Conservation (phyloP, 345 rosid genomes). For the Pseudoturritis turrita region DNA sequence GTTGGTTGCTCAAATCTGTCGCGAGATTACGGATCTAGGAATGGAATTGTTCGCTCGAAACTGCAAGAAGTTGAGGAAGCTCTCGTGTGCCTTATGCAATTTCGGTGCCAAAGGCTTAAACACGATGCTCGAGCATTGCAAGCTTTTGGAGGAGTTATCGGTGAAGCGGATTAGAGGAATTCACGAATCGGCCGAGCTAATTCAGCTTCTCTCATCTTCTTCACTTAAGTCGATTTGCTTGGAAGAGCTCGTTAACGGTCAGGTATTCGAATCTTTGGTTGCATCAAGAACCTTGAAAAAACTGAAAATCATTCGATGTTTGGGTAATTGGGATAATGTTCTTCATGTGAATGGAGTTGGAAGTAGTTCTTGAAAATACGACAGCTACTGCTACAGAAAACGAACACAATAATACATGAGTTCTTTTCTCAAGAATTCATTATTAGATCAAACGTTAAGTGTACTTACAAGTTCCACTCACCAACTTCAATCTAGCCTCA, state of each 20-base stretch:
- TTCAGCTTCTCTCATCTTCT: constrained; percentile 39
- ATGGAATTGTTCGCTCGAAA: constrained; percentile 53
- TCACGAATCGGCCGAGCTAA: constrained; percentile 38
- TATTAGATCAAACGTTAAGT: too few species aligned
- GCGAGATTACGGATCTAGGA: constrained; percentile 68
- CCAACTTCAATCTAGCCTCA: too few species aligned
- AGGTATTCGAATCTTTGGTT: constrained; percentile 57
- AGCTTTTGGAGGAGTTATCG: constrained; percentile 62
- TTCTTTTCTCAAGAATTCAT: too few species aligned
- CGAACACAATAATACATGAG: too few species aligned
- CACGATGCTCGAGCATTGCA: constrained; percentile 57
- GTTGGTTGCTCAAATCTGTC: constrained; percentile 63
- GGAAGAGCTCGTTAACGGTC: constrained; percentile 78
- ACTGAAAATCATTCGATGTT: constrained; percentile 68
- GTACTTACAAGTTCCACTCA: too few species aligned
- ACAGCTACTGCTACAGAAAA: too few species aligned
- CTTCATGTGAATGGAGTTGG: constrained; percentile 42
- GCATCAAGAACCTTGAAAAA: constrained; percentile 46
- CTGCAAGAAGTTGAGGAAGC: constrained; percentile 48
- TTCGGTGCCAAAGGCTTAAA: constrained; percentile 68
- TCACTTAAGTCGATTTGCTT: constrained; percentile 60
- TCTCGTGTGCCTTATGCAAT: constrained; percentile 65
- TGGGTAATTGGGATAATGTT: constrained; percentile 75
- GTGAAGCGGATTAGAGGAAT: constrained; percentile 68
- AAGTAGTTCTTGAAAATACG: too few species aligned